These are phyloP conservation scores for Solanum verrucosum DNA, from an alignment of 257 asterid species.

Conservation along the genomic window DNA sequence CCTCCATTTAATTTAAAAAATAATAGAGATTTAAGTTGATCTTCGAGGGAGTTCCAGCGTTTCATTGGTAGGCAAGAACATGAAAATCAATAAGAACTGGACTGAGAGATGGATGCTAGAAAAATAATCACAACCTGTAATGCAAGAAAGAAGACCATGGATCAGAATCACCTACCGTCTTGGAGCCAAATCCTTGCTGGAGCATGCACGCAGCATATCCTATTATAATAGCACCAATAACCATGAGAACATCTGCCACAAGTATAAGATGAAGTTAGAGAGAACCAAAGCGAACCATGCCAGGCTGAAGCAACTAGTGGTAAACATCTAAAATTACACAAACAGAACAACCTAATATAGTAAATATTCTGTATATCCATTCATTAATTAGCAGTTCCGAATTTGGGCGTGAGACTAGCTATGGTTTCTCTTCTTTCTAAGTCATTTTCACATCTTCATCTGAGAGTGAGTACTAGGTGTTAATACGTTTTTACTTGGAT, in stretches of 20 bases:
- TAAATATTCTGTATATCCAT: background rate
- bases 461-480: background rate
- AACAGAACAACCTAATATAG: background rate
- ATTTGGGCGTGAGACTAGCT: background rate
- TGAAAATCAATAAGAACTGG: background rate
- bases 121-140: background rate
- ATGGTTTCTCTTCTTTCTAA: background rate
- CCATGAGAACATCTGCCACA: constrained; percentile 81
- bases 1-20: background rate
- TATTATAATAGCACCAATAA: constrained; percentile 66
- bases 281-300: background rate
- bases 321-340: background rate
- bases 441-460: background rate
- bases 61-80: background rate
- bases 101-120: background rate
- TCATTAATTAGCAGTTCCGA: background rate
- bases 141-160: constrained; percentile 19
- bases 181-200: constrained; percentile 85
- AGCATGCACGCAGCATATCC: constrained; percentile 70
- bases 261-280: constrained; percentile 5
- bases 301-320: background rate
- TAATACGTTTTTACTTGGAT: background rate
- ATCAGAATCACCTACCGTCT: constrained; percentile 3
- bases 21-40: background rate
- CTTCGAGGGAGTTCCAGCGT: background rate